Percentiles rank a stretch among this genome's conserved stretches.
Evolutionary conservation across 2,329 filamentous ascomycete genomes (phyloP).

Genomic region (Coniochaeta sp.): DNA sequence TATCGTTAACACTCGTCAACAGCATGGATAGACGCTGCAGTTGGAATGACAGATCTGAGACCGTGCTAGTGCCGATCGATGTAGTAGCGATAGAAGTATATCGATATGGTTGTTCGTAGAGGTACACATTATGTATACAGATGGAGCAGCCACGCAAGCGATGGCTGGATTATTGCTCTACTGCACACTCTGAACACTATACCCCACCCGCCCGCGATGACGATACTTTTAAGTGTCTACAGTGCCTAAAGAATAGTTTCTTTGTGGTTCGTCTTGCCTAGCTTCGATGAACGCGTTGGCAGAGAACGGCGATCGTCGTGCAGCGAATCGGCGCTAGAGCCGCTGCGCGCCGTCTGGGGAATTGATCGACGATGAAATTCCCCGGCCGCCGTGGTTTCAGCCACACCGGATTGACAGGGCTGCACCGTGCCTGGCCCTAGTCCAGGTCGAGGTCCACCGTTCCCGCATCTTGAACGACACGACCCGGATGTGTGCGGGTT

Average conservation of each 20-base stretch:
- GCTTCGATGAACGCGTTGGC: neutral
- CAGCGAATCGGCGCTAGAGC: neutral
- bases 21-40: neutral
- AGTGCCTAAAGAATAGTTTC: neutral
- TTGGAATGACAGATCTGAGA: neutral
- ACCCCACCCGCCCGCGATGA: too few species aligned
- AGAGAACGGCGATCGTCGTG: neutral
- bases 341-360: neutral
- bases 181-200: too few species aligned
- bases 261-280: neutral
- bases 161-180: too few species aligned
- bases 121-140: too few species aligned
- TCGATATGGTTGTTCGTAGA: too few species aligned
- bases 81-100: neutral
- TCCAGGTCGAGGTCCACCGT: neutral
- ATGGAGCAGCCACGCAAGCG: too few species aligned
- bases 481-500: neutral
- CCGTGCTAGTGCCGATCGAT: neutral
- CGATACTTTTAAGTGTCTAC: too few species aligned
- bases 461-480: neutral
- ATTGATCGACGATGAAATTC: neutral
- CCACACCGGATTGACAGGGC: neutral
- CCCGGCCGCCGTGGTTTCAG: neutral
- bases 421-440: neutral
- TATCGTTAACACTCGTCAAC: too few species aligned